phyloP scores from a whole-genome alignment of 1,139 yeast species.

The Starmera stellimalicola region DNA sequence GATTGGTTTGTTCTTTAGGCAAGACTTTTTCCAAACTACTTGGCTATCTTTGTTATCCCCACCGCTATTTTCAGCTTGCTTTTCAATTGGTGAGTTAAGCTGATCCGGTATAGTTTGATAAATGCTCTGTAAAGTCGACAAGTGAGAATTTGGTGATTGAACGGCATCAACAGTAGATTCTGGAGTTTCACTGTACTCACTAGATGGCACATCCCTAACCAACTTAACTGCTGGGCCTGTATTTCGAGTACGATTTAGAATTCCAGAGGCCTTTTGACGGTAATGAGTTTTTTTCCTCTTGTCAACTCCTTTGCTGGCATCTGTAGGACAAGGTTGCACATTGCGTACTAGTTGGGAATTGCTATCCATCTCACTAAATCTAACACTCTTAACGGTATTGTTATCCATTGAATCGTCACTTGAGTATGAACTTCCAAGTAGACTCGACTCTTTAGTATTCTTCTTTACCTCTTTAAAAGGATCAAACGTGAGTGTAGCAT shows the following conservation, averaged over 20 bases:
- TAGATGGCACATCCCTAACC: slow-evolving; percentile 7
- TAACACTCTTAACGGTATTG: slow-evolving; percentile 4
- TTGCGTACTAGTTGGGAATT: too few species aligned
- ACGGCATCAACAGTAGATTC: too few species aligned
- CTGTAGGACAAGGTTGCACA: too few species aligned
- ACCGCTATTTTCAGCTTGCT: too few species aligned
- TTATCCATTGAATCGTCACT: background rate
- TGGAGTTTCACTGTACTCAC: slow-evolving; percentile 13
- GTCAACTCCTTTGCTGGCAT: too few species aligned
- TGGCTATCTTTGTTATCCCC: background rate
- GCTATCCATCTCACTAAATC: slow-evolving; percentile 3
- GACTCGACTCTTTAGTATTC: slow-evolving; percentile 1
- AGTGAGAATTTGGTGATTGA: background rate
- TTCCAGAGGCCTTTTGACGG: too few species aligned
- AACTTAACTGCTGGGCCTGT: too few species aligned
- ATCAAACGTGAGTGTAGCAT: slow-evolving; percentile 1
- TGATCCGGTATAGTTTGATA: background rate
- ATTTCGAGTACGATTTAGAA: too few species aligned
- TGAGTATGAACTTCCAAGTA: slow-evolving; percentile 1
- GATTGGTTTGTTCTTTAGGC: background rate
- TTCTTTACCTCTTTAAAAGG: slow-evolving; percentile 3
- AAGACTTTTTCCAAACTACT: background rate
- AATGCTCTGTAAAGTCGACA: background rate
- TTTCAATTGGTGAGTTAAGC: too few species aligned
- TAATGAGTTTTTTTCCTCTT: too few species aligned